Percentiles rank a stretch among this genome's conserved stretches.
These are phyloP conservation scores for Bipolaris gigantea DNA, from an alignment of 2,329 filamentous ascomycete genomes.

Conservation along the genomic window DNA sequence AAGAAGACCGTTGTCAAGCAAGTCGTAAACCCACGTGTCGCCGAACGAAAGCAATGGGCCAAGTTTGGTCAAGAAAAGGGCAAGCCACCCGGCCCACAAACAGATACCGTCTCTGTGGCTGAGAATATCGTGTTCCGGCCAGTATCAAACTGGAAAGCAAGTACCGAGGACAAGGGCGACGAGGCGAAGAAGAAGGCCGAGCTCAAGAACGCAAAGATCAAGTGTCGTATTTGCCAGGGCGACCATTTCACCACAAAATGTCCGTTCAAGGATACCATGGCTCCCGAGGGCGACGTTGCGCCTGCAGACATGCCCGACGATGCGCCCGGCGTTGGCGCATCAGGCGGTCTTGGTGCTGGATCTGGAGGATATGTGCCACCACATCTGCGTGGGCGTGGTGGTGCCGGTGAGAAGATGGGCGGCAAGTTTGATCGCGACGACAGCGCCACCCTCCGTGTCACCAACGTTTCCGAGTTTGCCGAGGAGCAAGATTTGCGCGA, in stretches of 20 bases:
- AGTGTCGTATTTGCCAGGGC: conserved; percentile 97
- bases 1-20: conserved; percentile 89
- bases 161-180: conserved; percentile 75
- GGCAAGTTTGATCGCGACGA: conserved; percentile 97
- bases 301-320: conserved; percentile 53
- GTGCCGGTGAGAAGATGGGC: conserved; percentile 78
- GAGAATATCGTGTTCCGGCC: conserved; percentile 99
- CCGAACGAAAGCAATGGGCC: conserved; percentile 86
- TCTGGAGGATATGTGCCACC: conserved; percentile 93
- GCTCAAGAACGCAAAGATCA: conserved; percentile 99
- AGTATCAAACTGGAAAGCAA: conserved; percentile 89
- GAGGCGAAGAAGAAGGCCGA: conserved; percentile 69
- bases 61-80: conserved; percentile 93
- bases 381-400: conserved; percentile 79
- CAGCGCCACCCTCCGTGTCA: conserved; percentile 92
- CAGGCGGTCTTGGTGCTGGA: conserved; percentile 62
- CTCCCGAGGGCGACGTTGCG: conserved; percentile 64
- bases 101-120: conserved; percentile 88
- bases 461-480: conserved; percentile 97
- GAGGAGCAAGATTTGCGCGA: conserved; percentile 94
- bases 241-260: conserved; percentile 99
- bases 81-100: conserved; percentile 77
- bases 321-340: conserved; percentile 44
- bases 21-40: conserved; percentile 93
- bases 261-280: conserved; percentile 99